These are phyloP conservation scores for Hansenula lynferdii DNA, from an alignment of 1,139 yeast species.

Conservation along the genomic window DNA sequence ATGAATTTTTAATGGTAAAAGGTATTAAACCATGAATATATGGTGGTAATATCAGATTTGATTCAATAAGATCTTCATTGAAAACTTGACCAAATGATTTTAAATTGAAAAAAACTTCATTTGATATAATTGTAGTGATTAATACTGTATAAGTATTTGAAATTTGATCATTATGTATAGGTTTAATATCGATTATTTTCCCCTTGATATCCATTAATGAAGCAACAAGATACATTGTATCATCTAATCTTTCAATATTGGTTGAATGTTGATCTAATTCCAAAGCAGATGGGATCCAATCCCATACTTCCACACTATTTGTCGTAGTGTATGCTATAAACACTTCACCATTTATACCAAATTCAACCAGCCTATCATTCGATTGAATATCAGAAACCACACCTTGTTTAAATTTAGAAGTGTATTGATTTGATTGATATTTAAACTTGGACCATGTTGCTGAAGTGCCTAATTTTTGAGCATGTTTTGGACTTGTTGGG, in stretches of 20 bases:
- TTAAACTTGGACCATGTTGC: conserved; percentile 23
- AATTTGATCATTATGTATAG: conserved; percentile 19
- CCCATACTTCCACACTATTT: conserved; percentile 44
- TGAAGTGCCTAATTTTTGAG: conserved; percentile 16
- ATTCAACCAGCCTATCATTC: conserved; percentile 23
- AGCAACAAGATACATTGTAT: conserved; percentile 31
- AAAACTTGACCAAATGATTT: conserved; percentile 20
- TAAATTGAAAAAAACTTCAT: conserved; percentile 12
- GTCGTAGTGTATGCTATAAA: conserved; percentile 29
- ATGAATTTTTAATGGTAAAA: conserved; percentile 14
- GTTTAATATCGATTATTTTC: conserved; percentile 19
- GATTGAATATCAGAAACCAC: background rate
- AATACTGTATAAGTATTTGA: conserved; percentile 17
- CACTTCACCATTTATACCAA: conserved; percentile 44
- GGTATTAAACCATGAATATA: conserved; percentile 21
- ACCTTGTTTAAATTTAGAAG: background rate
- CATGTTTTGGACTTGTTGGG: conserved; percentile 15
- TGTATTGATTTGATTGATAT: conserved; percentile 10
- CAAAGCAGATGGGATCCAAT: conserved; percentile 34
- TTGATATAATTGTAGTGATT: conserved; percentile 10
- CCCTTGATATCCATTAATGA: conserved; percentile 10
- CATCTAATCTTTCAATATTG: too few relatives aligned
- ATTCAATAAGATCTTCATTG: conserved; percentile 6
- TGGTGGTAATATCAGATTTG: conserved; percentile 21
- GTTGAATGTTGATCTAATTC: conserved; percentile 11